phyloP scores from a whole-genome alignment of 495 filamentous ascomycete species.

The Penicillium salamii region DNA sequence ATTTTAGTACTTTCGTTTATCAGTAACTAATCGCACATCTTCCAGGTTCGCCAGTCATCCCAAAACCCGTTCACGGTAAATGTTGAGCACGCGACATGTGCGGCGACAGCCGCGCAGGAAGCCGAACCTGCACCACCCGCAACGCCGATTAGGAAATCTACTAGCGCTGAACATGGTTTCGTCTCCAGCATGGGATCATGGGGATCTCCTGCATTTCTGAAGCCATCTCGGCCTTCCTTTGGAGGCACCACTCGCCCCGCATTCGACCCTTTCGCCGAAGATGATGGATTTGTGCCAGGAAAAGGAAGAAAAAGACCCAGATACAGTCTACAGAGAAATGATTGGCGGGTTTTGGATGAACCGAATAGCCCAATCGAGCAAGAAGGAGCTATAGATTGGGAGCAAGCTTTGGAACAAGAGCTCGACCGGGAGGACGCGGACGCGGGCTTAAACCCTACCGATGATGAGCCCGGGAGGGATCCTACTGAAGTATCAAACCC shows the following conservation, averaged over 20 bases:
- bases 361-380: constrained; percentile 62
- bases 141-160: constrained; percentile 21
- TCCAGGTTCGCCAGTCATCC: constrained; percentile 34
- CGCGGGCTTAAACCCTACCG: neutral
- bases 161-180: constrained; percentile 2
- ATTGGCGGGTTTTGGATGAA: constrained; percentile 70
- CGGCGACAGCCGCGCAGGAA: constrained; percentile 22
- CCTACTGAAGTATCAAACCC: constrained; percentile 13
- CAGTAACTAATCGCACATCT: neutral
- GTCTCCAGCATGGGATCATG: constrained; percentile 33
- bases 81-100: constrained; percentile 42
- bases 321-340: constrained; percentile 63
- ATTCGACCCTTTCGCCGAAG: constrained; percentile 68
- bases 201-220: constrained; percentile 76
- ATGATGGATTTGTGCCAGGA: constrained; percentile 59
- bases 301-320: constrained; percentile 69
- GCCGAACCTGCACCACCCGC: constrained; percentile 19
- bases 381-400: constrained; percentile 28
- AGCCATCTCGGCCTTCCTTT: constrained; percentile 58
- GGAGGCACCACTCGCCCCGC: constrained; percentile 55
- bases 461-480: constrained; percentile 4
- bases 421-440: constrained; percentile 11
- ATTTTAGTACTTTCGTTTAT: neutral
- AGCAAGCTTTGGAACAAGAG: constrained; percentile 30
- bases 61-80: constrained; percentile 35